These are phyloP conservation scores for Metschnikowia corniflorae DNA, from an alignment of 805 yeast genomes.

Conservation along the genomic window DNA sequence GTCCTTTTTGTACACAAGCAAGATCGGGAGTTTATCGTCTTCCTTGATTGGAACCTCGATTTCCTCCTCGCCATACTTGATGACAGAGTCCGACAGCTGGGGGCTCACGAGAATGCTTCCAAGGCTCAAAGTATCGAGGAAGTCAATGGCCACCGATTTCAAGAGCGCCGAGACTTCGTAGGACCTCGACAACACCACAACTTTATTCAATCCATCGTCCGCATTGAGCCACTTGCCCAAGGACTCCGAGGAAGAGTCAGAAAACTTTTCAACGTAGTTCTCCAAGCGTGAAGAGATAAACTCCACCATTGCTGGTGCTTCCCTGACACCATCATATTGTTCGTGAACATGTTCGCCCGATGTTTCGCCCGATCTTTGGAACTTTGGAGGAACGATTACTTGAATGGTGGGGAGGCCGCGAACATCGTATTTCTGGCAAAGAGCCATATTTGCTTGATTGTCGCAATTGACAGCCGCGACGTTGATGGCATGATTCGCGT, in stretches of 20 bases:
- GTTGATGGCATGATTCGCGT: conserved; percentile 45
- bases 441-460: conserved; percentile 54
- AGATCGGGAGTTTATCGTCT: conserved; percentile 24
- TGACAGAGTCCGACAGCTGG: conserved; percentile 18
- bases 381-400: conserved; percentile 80
- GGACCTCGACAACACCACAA: conserved; percentile 52
- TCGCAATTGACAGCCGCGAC: conserved; percentile 90
- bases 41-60: conserved; percentile 19
- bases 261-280: conserved; percentile 58
- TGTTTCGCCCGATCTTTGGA: conserved; percentile 22
- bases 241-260: conserved; percentile 23
- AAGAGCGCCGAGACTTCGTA: conserved; percentile 50
- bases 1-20: conserved; percentile 24
- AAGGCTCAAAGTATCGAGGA: conserved; percentile 47
- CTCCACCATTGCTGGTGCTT: conserved; percentile 49
- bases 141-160: conserved; percentile 70
- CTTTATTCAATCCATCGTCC: conserved; percentile 33
- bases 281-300: conserved; percentile 57
- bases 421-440: conserved; percentile 65
- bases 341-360: conserved; percentile 47
- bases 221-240: conserved; percentile 25
- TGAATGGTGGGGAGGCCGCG: conserved; percentile 82
- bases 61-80: conserved; percentile 20
- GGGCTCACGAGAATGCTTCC: conserved; percentile 31
- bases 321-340: conserved; percentile 59